Percentiles rank a stretch among this genome's conserved stretches.
Conservation (phyloP, 179 eudicot species). For the Camellia oleifera region DNA sequence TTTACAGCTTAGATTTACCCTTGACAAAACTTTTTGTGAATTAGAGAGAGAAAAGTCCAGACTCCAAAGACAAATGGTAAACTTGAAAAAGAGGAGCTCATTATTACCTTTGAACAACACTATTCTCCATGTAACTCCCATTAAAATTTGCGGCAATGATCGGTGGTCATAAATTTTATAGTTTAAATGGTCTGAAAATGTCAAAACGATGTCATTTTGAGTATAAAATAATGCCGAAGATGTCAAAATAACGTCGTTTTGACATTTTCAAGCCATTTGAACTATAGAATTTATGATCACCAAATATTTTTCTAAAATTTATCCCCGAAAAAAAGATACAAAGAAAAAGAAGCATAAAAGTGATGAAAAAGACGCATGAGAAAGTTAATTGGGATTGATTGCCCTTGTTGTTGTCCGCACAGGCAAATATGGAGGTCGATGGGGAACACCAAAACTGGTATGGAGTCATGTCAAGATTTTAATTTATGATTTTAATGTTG, state of each 20-base stretch:
- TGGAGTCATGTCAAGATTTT: too few species aligned
- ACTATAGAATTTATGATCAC: too few species aligned
- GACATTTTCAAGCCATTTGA: too few species aligned
- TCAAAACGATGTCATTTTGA: too few species aligned
- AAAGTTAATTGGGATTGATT: neutral
- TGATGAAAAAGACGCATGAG: neutral
- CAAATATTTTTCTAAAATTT: too few species aligned
- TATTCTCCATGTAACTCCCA: neutral
- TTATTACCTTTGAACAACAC: constrained; percentile 1
- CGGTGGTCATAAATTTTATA: too few species aligned
- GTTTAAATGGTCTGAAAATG: too few species aligned
- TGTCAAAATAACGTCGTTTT: too few species aligned
- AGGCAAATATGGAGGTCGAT: neutral
- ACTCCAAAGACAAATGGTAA: neutral
- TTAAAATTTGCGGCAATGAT: too few species aligned
- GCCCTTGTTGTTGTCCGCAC: neutral
- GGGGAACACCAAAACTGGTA: neutral
- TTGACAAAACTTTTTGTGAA: neutral
- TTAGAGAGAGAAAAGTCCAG: neutral
- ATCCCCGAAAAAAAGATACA: neutral
- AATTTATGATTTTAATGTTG: too few species aligned
- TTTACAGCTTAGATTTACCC: constrained; percentile 7
- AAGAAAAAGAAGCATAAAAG: neutral
- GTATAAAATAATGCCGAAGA: too few species aligned
- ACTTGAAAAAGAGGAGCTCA: neutral